Evolutionary conservation across 2,329 filamentous ascomycete species (phyloP).

Genomic region (Magnaporthiopsis poae): DNA sequence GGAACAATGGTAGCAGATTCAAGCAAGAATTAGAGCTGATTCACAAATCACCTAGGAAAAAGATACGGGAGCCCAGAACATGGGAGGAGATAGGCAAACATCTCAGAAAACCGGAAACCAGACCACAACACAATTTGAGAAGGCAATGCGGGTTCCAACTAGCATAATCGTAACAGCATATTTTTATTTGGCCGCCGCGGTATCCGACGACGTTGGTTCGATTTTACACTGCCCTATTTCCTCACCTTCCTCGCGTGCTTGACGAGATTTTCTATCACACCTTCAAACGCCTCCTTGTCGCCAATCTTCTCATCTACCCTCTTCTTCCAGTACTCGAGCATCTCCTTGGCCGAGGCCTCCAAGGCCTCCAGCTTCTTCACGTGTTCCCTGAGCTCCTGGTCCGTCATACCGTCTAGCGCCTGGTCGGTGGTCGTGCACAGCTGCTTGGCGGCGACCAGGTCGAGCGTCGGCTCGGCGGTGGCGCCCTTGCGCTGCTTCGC

Average conservation of each 20-base stretch:
- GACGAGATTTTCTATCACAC: conserved; percentile 91
- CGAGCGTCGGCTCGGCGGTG: conserved; percentile 62
- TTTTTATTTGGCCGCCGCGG: too few species aligned
- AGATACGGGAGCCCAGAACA: too few species aligned
- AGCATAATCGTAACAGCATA: too few species aligned
- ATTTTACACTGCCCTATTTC: conserved; percentile 32
- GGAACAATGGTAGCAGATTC: too few species aligned
- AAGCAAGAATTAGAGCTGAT: too few species aligned
- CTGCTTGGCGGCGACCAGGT: conserved; percentile 67
- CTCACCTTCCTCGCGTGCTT: conserved; percentile 79
- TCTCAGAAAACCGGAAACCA: too few species aligned
- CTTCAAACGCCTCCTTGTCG: conserved; percentile 88
- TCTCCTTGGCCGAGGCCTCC: conserved; percentile 61
- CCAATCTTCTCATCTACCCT: conserved; percentile 75
- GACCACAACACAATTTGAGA: too few species aligned
- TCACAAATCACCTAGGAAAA: too few species aligned
- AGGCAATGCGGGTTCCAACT: too few species aligned
- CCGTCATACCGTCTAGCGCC: conserved; percentile 68
- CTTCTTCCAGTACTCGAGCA: conserved; percentile 82
- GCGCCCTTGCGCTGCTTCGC: conserved; percentile 45
- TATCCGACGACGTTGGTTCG: neutral
- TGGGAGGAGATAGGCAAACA: too few species aligned
- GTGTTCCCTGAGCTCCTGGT: conserved; percentile 65
- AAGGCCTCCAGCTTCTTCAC: conserved; percentile 58
- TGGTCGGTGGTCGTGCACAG: conserved; percentile 77